Evolutionary conservation across 805 yeast species (phyloP), one percentile per base, ranked within the genome.

Genomic region (Cephaloascus fragrans): DNA sequence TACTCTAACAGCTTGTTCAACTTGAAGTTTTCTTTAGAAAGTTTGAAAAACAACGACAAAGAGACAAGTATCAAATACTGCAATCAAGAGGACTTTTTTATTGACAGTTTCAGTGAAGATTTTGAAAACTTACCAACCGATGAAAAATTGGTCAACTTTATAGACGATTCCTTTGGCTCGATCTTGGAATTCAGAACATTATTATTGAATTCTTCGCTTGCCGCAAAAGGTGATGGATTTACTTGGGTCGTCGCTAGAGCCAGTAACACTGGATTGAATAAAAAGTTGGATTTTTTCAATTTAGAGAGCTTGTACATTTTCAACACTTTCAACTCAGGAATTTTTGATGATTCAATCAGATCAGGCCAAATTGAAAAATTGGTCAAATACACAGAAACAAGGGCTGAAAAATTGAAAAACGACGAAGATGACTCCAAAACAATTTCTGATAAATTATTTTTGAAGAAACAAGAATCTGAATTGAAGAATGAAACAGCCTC

Each of bases 311-410:
- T 93, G 49, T 79, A 76, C 38, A 65, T 93, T 6, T 61, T 85
- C 41, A 83, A 87, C 59, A 82, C 96, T n/a, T 87, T 87, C 61
- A 87, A 86, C 53, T 79, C 89, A 4, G 97, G 97, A 4, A 71
- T 85, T 4, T 95, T 96, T 23, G 80, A 79, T 48, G 72, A 66
- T 48, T 74, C 80, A 36, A 53, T 73, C 36, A 64, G 73, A 56
- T 68, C 70, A 38, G 80, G 72, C 44, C 78, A 71, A 57, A 55
- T 70, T 47, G 62, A 53, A 48, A 64, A 63, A 34, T 70, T 71
- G 23, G 50, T 53, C 43, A 55, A 52, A 53, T 39, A 52, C 52
- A 43, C 67, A 61, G 42, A 57, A 57, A 43, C 44, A 46, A 40
- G 63, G 61, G 15, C 10, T 16, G 16, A 23, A 35, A 19, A 15